Base-by-base conservation (phyloP, 2,329 filamentous ascomycete genomes). In the Dothistroma pini region DNA sequence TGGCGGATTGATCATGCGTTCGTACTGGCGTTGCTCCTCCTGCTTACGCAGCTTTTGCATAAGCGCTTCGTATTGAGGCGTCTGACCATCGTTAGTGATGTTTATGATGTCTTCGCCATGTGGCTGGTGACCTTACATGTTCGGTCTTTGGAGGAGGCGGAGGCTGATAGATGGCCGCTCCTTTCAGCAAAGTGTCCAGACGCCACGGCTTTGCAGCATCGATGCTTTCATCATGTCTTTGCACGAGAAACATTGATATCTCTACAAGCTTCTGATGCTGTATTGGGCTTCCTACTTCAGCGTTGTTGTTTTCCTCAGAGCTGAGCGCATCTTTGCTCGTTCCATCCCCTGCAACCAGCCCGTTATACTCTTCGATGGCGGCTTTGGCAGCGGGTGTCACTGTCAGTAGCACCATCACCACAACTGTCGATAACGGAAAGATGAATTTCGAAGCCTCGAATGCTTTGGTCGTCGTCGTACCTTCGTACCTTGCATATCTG, bases 11-110 rank as follows among this genome's bases (percentile, higher is more conserved):
- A 89, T 78, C 87, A 97, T 91, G 71, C 88, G 86, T 67, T 91
- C 84, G 79, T 97, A 99, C 56, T 86, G 83, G 63, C 89, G 86
- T 66, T 87, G 84, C 79, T 97, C 93, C 77, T 93, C 89, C 70
- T 95, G 87, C 62, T 84, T 86, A 64, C 91, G 90, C 21, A 99
- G 85, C 16, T 88, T 86, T 25, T 87, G 86, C 91, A 97, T 97
- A 1, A 96, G 81, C 7, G 88, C 89, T 74, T 91, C 90, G 78
- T 93, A 97, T 77, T 96, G 89, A 8, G 86, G 79, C 0, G 88
- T 89, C 86, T 96, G 71, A n/a, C n/a, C 8, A 9, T 11, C 16
- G n/a, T 44, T 9, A 31, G 50, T 34, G 48, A 7, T 25, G 48
- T 32, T 21, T 14, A 49, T 54, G 53, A 35, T 9, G 14, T 35